A percentile compares a stretch with the other conserved stretches of the same genome.
phyloP scores from a whole-genome alignment of 257 asterid genomes.

The Fraxinus quadrangulata region DNA sequence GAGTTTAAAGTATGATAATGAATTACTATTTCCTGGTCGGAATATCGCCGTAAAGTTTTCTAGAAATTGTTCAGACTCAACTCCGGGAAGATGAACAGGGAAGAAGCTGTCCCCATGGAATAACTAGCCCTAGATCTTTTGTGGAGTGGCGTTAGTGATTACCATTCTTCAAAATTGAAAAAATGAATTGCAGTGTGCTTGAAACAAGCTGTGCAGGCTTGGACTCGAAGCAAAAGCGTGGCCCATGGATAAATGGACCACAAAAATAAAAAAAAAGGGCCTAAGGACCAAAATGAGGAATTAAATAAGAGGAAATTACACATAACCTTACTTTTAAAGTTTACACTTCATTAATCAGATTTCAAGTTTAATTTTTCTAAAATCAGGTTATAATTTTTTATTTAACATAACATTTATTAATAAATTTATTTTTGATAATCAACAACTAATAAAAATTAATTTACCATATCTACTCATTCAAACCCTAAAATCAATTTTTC shows the following conservation, averaged over 20 bases:
- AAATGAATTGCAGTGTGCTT: neutral
- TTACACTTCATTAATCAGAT: too few relatives aligned
- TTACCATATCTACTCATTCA: too few relatives aligned
- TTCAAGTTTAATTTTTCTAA: too few relatives aligned
- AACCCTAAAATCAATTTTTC: too few relatives aligned
- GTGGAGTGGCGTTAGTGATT: constrained; percentile 12
- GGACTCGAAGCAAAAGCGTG: constrained; percentile 40
- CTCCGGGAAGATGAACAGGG: constrained; percentile 22
- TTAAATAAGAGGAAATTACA: too few relatives aligned
- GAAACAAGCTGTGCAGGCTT: constrained; percentile 23
- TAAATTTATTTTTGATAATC: too few relatives aligned
- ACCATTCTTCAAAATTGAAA: constrained; percentile 25
- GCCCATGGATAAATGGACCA: constrained; percentile 10
- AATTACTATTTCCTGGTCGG: constrained; percentile 26
- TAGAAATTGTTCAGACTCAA: constrained; percentile 31
- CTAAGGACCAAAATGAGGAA: neutral
- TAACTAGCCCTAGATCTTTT: constrained; percentile 42
- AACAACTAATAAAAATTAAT: too few relatives aligned
- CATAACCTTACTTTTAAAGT: too few relatives aligned
- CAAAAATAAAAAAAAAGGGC: neutral
- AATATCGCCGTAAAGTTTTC: constrained; percentile 26
- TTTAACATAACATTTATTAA: too few relatives aligned
- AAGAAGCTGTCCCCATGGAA: constrained; percentile 20
- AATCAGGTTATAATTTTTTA: too few relatives aligned
- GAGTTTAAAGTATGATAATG: constrained; percentile 4